phyloP scores from a whole-genome alignment of 2,329 filamentous ascomycete species.

The Diaporthe sp. region DNA sequence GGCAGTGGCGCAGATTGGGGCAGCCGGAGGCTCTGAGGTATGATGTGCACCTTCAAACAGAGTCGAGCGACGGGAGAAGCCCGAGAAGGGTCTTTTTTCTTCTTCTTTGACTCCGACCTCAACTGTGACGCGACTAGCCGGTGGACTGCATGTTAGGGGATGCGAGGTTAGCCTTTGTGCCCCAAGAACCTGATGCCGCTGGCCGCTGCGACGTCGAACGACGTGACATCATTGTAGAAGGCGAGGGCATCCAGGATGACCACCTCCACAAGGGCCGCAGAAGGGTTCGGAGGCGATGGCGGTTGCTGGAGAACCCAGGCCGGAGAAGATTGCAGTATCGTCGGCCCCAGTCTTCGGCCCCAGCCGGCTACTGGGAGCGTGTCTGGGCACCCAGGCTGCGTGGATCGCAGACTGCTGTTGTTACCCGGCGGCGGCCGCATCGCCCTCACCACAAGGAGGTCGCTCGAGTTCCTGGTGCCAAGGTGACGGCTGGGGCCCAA shows the following conservation, averaged over 20 bases:
- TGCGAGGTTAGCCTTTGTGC: conserved; percentile 45
- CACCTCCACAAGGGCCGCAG: neutral
- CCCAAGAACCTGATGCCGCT: conserved; percentile 34
- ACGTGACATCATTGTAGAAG: conserved; percentile 8
- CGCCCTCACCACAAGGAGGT: neutral
- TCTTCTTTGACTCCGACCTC: conserved; percentile 35
- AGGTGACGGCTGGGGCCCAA: neutral
- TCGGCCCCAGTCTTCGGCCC: conserved; percentile 16
- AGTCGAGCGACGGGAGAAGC: conserved; percentile 22
- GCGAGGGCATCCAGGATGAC: neutral
- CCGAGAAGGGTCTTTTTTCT: neutral
- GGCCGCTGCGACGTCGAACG: conserved; percentile 14
- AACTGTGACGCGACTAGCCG: conserved; percentile 42
- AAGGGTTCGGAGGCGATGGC: neutral
- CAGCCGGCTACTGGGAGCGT: conserved; percentile 6
- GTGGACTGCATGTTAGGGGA: conserved; percentile 49
- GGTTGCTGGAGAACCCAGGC: conserved; percentile 15
- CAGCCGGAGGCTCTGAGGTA: conserved; percentile 18
- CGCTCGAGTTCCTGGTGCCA: neutral
- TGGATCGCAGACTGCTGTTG: conserved; percentile 4
- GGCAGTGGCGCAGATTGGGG: conserved; percentile 33
- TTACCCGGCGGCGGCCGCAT: neutral
- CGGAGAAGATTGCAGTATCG: conserved; percentile 18
- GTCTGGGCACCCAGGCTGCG: conserved; percentile 7
- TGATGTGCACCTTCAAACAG: conserved; percentile 32